Conservation (phyloP, 495 filamentous ascomycete genomes). For the Aspergillus heteromorphus region DNA sequence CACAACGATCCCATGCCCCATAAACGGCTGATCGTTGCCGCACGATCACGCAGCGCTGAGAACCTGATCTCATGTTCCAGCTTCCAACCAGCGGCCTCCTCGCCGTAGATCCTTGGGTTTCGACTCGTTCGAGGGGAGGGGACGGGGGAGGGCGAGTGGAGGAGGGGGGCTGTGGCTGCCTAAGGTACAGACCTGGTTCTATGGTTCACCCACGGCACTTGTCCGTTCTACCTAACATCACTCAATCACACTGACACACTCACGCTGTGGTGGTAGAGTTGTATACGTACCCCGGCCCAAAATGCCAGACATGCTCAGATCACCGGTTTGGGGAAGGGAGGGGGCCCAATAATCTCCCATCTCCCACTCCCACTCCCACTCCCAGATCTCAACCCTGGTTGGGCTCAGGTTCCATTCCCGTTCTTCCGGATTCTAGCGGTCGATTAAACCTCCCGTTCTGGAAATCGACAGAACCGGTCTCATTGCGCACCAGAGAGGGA, state of each 20-base stretch:
- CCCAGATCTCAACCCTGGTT: background rate
- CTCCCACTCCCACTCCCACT: too few species aligned
- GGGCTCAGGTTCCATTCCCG: background rate
- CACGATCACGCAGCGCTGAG: slow-evolving; percentile 22
- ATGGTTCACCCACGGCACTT: background rate
- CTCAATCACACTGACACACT: too few species aligned
- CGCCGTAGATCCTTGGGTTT: slow-evolving; percentile 9
- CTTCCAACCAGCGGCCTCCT: slow-evolving; percentile 1
- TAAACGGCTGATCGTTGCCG: slow-evolving; percentile 32
- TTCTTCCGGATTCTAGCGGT: slow-evolving; percentile 1
- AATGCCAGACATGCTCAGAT: background rate
- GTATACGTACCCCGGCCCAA: background rate
- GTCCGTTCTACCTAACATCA: background rate
- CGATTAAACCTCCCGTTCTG: background rate
- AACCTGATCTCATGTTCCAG: slow-evolving; percentile 23
- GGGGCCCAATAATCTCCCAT: too few species aligned
- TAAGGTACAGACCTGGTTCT: background rate
- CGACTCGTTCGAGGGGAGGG: background rate
- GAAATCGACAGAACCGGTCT: background rate
- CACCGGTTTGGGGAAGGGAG: background rate
- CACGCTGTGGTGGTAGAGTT: too few species aligned
- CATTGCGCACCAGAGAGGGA: background rate
- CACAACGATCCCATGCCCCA: slow-evolving; percentile 27
- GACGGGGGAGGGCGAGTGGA: too few species aligned
- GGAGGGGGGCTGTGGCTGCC: background rate